Conservation (phyloP, 2,329 filamentous ascomycete genomes). For the Trematosphaeria pertusa region DNA sequence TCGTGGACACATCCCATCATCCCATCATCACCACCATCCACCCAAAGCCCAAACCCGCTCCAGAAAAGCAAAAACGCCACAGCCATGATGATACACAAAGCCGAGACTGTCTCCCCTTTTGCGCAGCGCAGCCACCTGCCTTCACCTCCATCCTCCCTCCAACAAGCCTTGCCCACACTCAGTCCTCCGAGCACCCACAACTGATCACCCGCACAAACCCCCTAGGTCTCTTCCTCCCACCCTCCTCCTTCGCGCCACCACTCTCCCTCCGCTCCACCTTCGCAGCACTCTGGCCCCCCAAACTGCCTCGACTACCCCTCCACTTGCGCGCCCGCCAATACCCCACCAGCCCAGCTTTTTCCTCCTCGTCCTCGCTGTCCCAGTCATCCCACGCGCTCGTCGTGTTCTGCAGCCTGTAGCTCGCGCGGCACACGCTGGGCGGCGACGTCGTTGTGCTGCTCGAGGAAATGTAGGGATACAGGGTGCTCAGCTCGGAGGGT, state of each 20-base stretch:
- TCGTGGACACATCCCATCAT: too few species aligned
- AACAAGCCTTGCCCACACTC: constrained; percentile 8
- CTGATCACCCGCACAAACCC: constrained; percentile 42
- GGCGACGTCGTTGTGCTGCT: constrained; percentile 19
- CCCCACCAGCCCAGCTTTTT: constrained; percentile 36
- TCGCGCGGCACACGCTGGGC: constrained; percentile 27
- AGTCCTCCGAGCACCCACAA: constrained; percentile 34
- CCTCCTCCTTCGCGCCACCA: constrained; percentile 4
- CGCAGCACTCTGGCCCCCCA: constrained; percentile 8
- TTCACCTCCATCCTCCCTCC: not conserved
- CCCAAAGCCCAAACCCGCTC: too few species aligned
- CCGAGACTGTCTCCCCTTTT: constrained; percentile 4
- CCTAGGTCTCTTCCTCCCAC: constrained; percentile 20
- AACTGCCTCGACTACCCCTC: constrained; percentile 23
- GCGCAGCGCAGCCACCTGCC: not conserved
- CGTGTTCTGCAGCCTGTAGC: constrained; percentile 35
- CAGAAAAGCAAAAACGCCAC: too few species aligned
- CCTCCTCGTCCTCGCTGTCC: constrained; percentile 41
- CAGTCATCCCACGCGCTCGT: constrained; percentile 47
- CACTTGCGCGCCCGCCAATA: constrained; percentile 30
- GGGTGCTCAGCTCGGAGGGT: constrained; percentile 34
- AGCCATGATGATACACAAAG: too few species aligned
- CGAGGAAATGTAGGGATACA: constrained; percentile 28
- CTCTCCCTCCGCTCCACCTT: constrained; percentile 18
- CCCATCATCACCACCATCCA: too few species aligned